Evolutionary conservation across 768 basidiomycete species (phyloP).

Genomic region (Lactarius indigo): DNA sequence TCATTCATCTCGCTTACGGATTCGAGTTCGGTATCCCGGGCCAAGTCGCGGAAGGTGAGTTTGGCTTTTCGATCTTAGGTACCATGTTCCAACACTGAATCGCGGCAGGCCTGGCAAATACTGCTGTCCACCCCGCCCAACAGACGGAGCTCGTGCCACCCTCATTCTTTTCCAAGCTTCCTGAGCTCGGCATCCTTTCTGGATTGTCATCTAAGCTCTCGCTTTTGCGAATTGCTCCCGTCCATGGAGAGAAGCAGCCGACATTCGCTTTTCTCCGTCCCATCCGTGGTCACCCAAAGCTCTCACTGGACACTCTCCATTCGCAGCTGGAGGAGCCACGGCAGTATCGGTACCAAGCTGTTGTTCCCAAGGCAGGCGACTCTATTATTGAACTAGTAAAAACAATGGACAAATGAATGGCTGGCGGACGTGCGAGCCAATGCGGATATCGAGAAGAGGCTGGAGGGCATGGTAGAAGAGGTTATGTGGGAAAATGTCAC

Average conservation of each 20-base stretch:
- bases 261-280: constrained; percentile 48
- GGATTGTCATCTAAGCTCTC: constrained; percentile 32
- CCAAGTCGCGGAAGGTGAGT: constrained; percentile 56
- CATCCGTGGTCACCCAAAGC: constrained; percentile 48
- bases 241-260: constrained; percentile 37
- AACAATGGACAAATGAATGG: constrained; percentile 27
- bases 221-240: constrained; percentile 10
- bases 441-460: constrained; percentile 30
- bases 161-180: constrained; percentile 26
- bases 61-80: not conserved
- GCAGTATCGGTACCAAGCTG: constrained; percentile 19
- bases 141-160: constrained; percentile 36
- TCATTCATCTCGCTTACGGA: constrained; percentile 63
- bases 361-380: constrained; percentile 21
- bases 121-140: constrained; percentile 44
- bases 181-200: constrained; percentile 4
- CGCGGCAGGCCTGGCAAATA: constrained; percentile 50
- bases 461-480: constrained; percentile 61
- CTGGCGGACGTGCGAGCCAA: constrained; percentile 14
- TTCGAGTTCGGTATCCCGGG: constrained; percentile 60
- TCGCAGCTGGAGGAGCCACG: not conserved
- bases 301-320: constrained; percentile 18
- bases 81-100: not conserved
- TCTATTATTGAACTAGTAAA: constrained; percentile 23
- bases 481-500: constrained; percentile 51